phyloP scores from a whole-genome alignment of 768 basidiomycete genomes.

The Tricholoma sp. region DNA sequence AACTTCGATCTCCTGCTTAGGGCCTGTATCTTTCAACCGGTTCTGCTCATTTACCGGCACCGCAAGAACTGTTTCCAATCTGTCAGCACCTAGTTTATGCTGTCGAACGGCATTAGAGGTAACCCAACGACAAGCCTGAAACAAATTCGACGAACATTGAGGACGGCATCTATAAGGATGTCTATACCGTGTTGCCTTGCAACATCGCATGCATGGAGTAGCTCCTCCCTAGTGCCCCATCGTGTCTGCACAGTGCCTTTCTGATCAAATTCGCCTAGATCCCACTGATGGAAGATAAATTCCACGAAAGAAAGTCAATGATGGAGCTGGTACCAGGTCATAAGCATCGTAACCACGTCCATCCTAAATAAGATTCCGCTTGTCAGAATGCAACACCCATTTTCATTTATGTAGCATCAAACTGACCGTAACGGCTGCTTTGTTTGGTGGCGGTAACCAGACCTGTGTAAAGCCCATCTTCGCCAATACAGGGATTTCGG shows the following conservation, averaged over 20 bases:
- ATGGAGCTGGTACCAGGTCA: constrained; percentile 53
- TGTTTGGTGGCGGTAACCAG: constrained; percentile 84
- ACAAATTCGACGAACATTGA: constrained; percentile 55
- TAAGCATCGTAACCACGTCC: constrained; percentile 85
- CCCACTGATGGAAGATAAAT: constrained; percentile 52
- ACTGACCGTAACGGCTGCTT: constrained; percentile 54
- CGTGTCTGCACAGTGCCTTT: constrained; percentile 67
- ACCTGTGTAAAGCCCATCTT: constrained; percentile 73
- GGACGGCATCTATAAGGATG: constrained; percentile 80
- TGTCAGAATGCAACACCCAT: neutral
- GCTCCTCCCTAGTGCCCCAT: constrained; percentile 85
- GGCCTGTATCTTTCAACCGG: constrained; percentile 56
- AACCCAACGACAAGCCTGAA: neutral
- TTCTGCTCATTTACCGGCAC: constrained; percentile 68
- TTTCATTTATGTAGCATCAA: neutral
- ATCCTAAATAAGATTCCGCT: constrained; percentile 31
- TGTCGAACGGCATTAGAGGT: constrained; percentile 20
- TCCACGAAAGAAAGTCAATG: neutral
- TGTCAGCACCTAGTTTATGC: constrained; percentile 87
- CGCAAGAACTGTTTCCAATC: constrained; percentile 61
- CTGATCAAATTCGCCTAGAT: constrained; percentile 80
- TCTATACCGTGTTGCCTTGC: constrained; percentile 69
- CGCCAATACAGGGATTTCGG: constrained; percentile 56
- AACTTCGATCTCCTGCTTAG: constrained; percentile 64
- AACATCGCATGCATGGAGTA: constrained; percentile 60